phyloP scores from a whole-genome alignment of 2,329 filamentous ascomycete species.

The Aspergillus fructus region DNA sequence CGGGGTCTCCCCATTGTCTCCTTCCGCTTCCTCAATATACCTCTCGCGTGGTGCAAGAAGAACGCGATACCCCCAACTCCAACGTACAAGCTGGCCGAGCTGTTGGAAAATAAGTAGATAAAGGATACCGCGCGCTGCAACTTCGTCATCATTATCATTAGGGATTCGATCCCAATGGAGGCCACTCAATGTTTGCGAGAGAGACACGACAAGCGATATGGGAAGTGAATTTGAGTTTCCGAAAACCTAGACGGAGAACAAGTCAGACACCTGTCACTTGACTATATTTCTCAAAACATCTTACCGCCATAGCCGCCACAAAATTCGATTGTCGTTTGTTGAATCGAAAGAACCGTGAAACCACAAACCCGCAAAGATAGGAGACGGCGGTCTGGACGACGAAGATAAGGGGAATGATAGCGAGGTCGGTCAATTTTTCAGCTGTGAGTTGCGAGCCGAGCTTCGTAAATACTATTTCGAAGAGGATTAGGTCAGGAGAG shows the following conservation, averaged over 20 bases:
- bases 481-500: neutral
- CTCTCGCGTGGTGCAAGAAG: constrained; percentile 78
- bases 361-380: constrained; percentile 69
- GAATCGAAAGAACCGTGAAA: constrained; percentile 77
- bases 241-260: constrained; percentile 62
- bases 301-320: constrained; percentile 87
- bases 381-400: constrained; percentile 83
- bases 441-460: constrained; percentile 90
- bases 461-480: constrained; percentile 80
- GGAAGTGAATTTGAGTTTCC: constrained; percentile 98
- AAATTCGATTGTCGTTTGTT: constrained; percentile 87
- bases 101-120: constrained; percentile 98
- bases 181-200: constrained; percentile 87
- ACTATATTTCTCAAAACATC: constrained; percentile 21
- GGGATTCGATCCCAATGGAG: constrained; percentile 91
- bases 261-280: neutral
- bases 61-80: constrained; percentile 98
- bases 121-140: constrained; percentile 87
- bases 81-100: constrained; percentile 88
- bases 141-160: constrained; percentile 92
- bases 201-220: constrained; percentile 90
- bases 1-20: constrained; percentile 33
- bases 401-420: constrained; percentile 95
- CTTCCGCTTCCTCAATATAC: constrained; percentile 44
- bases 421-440: constrained; percentile 84